These are phyloP conservation scores for Diospyros lotus DNA, from an alignment of 148 eudicot genomes.

Conservation along the genomic window DNA sequence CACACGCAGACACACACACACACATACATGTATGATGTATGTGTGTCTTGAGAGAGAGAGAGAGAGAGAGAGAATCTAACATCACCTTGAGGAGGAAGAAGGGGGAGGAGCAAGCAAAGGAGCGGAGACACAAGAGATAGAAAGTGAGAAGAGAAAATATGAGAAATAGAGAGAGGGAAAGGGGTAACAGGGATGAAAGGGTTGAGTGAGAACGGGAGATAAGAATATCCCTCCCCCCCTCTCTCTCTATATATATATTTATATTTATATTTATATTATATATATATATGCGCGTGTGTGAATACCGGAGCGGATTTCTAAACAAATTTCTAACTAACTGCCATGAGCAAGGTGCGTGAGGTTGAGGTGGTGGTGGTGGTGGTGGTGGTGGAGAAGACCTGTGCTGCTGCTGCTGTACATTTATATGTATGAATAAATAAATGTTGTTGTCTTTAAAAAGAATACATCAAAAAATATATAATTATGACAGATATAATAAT, in stretches of 20 bases:
- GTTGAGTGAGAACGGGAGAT: constrained; percentile 41
- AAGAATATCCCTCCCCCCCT: constrained; percentile 29
- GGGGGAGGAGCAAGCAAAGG: constrained; percentile 32
- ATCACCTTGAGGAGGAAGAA: constrained; percentile 44
- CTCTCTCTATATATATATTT: neutral
- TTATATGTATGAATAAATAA: no score
- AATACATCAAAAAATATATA: neutral
- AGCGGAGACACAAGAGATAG: neutral
- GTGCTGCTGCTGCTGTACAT: no score
- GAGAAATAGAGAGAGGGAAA: constrained; percentile 13
- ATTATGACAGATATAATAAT: no score
- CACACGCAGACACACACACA: neutral
- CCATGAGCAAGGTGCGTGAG: neutral
- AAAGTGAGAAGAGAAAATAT: constrained; percentile 12
- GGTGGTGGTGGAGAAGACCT: neutral
- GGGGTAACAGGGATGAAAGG: neutral
- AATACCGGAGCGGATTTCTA: neutral
- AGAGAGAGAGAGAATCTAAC: constrained; percentile 32
- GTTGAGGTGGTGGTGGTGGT: neutral
- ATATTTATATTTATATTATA: neutral
- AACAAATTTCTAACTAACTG: neutral
- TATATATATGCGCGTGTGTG: no score
- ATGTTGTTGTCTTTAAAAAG: neutral
- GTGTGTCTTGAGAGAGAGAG: constrained; percentile 5
- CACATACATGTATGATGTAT: neutral